phyloP scores from a whole-genome alignment of 257 asterid genomes.

The Solanum peruvianum region DNA sequence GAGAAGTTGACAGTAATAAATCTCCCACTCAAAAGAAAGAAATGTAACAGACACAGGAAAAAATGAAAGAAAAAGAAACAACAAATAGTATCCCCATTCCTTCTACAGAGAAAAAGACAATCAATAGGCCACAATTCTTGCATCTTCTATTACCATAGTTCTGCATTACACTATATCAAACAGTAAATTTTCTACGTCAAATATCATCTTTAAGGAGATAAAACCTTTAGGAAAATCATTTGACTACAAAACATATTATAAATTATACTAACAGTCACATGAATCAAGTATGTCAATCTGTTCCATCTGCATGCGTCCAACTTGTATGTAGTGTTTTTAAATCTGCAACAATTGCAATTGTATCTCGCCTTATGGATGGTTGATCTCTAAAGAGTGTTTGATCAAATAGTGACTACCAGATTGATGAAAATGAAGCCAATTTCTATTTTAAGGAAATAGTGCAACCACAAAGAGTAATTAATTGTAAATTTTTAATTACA shows the following conservation, averaged over 20 bases:
- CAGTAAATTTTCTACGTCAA: not conserved
- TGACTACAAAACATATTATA: no score
- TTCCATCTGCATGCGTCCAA: conserved; percentile 78
- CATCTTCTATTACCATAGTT: not conserved
- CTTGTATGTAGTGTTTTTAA: conserved; percentile 63
- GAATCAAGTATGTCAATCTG: conserved; percentile 89
- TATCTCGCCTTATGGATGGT: conserved; percentile 37
- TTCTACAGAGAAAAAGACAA: no score
- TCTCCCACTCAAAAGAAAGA: no score
- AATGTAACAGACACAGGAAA: no score
- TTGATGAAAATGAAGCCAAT: no score
- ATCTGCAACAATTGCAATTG: conserved; percentile 52
- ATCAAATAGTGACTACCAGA: conserved; percentile 20
- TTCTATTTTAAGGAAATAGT: no score
- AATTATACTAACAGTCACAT: no score
- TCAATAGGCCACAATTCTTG: not conserved
- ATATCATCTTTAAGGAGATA: not conserved
- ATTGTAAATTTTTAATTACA: no score
- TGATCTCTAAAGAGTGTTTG: conserved; percentile 55
- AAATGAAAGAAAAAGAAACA: no score
- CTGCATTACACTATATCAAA: not conserved
- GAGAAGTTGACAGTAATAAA: no score
- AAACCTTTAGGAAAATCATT: not conserved
- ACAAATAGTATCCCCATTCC: no score
- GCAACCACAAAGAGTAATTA: no score